Conservation (phyloP, 2,329 filamentous ascomycete species). For the Ambrosiella cleistominuta region DNA sequence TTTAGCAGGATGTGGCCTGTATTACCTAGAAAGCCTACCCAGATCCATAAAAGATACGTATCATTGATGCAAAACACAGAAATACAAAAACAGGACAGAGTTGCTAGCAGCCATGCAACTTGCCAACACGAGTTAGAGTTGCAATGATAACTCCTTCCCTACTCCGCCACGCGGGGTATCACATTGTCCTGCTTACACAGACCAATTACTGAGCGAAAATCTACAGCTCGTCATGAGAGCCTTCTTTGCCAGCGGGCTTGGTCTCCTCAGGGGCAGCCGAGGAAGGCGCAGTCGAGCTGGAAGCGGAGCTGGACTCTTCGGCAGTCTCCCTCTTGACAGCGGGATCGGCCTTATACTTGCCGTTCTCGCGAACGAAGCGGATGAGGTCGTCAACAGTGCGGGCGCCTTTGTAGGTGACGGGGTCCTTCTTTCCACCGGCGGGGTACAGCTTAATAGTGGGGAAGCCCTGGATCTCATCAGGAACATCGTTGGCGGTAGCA, state of each 20-base stretch:
- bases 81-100: constrained; percentile 3
- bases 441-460: constrained; percentile 98
- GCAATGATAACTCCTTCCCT: neutral
- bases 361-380: constrained; percentile 86
- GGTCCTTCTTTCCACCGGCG: constrained; percentile 69
- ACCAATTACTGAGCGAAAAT: constrained; percentile 16
- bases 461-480: constrained; percentile 93
- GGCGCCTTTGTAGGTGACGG: constrained; percentile 72
- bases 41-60: constrained; percentile 10
- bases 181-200: neutral
- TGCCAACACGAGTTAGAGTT: neutral
- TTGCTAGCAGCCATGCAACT: neutral
- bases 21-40: constrained; percentile 2
- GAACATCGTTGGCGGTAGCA: constrained; percentile 87
- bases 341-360: constrained; percentile 63
- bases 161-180: neutral
- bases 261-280: constrained; percentile 27
- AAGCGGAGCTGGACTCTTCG: constrained; percentile 27
- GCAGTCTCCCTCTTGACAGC: constrained; percentile 35
- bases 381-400: constrained; percentile 84
- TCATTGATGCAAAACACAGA: constrained; percentile 5
- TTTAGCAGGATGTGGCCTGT: constrained; percentile 10
- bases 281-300: constrained; percentile 20
- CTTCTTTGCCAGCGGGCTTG: constrained; percentile 25
- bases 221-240: constrained; percentile 62